Evolutionary conservation across 208 protist species (phyloP).

Genomic region (Spongospora subterranea): DNA sequence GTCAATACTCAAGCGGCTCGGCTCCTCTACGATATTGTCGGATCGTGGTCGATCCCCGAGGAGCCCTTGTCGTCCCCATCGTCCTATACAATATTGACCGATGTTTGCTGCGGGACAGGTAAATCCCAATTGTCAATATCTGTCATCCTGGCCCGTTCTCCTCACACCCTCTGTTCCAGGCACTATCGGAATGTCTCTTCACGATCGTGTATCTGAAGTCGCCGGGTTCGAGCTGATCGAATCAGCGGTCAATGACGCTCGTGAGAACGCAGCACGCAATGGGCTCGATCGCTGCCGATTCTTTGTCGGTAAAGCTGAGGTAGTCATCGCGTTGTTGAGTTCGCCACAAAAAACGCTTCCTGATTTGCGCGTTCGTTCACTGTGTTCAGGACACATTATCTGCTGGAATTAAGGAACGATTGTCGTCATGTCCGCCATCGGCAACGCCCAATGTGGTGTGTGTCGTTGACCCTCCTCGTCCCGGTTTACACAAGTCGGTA

Average conservation of each 20-base stretch:
- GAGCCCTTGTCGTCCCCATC: background rate
- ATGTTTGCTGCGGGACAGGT: constrained; percentile 72
- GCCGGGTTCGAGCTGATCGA: constrained; percentile 66
- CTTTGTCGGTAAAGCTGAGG: constrained; percentile 64
- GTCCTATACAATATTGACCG: constrained; percentile 57
- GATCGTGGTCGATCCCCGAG: constrained; percentile 10
- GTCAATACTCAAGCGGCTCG: constrained; percentile 60
- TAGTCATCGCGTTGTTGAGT: background rate
- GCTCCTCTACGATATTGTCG: constrained; percentile 47
- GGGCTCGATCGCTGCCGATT: constrained; percentile 62
- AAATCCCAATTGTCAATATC: too few relatives aligned
- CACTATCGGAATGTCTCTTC: constrained; percentile 65
- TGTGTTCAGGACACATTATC: constrained; percentile 27
- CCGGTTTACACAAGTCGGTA: constrained; percentile 66
- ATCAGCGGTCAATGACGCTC: constrained; percentile 66
- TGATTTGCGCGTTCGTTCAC: background rate
- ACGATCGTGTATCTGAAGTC: constrained; percentile 37
- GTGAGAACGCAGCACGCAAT: constrained; percentile 64
- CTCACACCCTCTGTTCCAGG: background rate
- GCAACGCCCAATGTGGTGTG: constrained; percentile 55
- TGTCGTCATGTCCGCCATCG: background rate
- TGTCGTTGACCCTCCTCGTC: constrained; percentile 72
- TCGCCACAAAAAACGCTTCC: background rate
- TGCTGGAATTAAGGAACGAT: background rate
- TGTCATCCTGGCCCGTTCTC: too few relatives aligned